Percentiles rank a stretch among this genome's conserved stretches.
Conservation (phyloP, 2,329 filamentous ascomycete genomes). For the Leptosphaerulina australis region DNA sequence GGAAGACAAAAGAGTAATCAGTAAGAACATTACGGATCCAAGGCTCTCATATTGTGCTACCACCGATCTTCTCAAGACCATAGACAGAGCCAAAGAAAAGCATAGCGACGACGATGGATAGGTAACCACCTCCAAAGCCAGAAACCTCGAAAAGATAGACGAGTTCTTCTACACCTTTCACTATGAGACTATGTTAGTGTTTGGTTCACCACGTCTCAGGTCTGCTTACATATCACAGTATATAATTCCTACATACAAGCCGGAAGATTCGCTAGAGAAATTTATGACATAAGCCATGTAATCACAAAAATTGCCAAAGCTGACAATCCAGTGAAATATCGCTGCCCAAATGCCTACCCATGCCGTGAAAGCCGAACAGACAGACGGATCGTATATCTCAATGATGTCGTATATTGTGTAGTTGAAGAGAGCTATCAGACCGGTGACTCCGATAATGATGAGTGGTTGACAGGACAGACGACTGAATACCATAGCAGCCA, state of each 20-base stretch:
- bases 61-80: constrained; percentile 57
- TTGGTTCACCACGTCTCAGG: too few relatives aligned
- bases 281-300: constrained; percentile 66
- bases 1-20: constrained; percentile 57
- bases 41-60: constrained; percentile 53
- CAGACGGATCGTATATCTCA: constrained; percentile 53
- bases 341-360: constrained; percentile 65
- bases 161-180: constrained; percentile 63
- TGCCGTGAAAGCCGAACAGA: constrained; percentile 62
- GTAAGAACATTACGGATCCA: constrained; percentile 55
- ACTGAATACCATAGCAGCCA: constrained; percentile 63
- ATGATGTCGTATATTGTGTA: constrained; percentile 66
- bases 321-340: constrained; percentile 63
- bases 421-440: constrained; percentile 59
- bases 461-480: constrained; percentile 59
- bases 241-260: constrained; percentile 63
- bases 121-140: constrained; percentile 53
- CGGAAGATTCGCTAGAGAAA: constrained; percentile 61
- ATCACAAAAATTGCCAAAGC: constrained; percentile 60
- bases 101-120: constrained; percentile 58
- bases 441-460: constrained; percentile 64
- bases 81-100: constrained; percentile 60
- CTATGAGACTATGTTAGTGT: constrained; percentile 32
- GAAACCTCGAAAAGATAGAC: constrained; percentile 56
- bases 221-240: constrained; percentile 54